phyloP scores from a whole-genome alignment of 164 flowering plant genomes.

The Echeveria elegans region DNA sequence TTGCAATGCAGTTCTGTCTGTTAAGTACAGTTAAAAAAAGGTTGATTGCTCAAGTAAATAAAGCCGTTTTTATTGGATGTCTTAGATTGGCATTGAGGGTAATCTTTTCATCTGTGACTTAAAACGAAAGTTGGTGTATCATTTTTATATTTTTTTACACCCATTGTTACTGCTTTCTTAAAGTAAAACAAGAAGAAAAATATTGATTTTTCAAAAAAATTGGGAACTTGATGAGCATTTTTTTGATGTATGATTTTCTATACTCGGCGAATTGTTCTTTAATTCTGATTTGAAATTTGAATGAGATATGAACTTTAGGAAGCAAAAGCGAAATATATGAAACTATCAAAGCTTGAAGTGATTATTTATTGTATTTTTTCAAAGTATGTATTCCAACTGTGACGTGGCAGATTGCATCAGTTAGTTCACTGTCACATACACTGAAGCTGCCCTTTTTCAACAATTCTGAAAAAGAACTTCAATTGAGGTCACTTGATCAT shows the following conservation, averaged over 20 bases:
- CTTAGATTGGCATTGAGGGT: neutral
- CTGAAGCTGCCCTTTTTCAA: neutral
- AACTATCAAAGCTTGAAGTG: neutral
- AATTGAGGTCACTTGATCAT: neutral
- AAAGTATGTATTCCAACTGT: neutral
- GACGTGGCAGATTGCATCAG: neutral
- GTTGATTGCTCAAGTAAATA: no score
- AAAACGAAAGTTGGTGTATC: no score
- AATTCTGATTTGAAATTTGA: neutral
- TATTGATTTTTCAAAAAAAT: neutral
- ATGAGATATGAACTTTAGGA: neutral
- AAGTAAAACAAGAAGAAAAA: no score
- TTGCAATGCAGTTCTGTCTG: neutral
- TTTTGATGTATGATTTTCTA: neutral
- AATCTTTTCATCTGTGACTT: no score
- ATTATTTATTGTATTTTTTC: neutral
- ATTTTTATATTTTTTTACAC: no score
- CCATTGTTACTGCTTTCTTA: no score
- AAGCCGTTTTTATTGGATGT: no score
- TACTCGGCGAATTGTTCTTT: neutral
- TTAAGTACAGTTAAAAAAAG: neutral
- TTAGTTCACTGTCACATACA: neutral
- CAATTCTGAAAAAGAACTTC: neutral
- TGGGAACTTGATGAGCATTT: neutral
- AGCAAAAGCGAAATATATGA: no score